Evolutionary conservation across 352 stramenopile genomes (phyloP), one percentile per base, ranked within the genome.

Genomic region (Phytophthora hibernalis): DNA sequence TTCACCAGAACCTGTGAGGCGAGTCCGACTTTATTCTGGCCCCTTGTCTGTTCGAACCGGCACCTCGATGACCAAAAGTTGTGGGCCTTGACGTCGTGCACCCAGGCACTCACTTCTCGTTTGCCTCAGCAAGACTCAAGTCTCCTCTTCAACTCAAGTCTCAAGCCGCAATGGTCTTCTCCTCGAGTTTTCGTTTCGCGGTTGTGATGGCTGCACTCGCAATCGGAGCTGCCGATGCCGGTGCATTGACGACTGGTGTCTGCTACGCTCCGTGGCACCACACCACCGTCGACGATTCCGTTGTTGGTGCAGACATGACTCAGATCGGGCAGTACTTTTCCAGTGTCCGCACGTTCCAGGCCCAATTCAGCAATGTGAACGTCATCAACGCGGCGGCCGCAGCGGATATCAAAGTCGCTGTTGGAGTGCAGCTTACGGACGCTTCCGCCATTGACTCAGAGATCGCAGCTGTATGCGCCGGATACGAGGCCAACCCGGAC

Each of bases 251-350:
- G 22, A 64, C 53, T 12, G 82, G 84, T 43, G 67, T 91, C 16
- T 90, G 80, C 77, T 92, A 92, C 75, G 76, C 74, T 38, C 76
- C 82, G 40, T 92, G 84, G 83, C 81, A 92, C 63, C 83, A 92
- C 72, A 44, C 5, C n/a, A 50, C 37, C 2, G 82, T 92, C 18
- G 64, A 72, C 26, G 18, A 26, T 4, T 51, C 65, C 1, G 70
- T 86, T 8, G 50, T 88, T 31, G 52, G 42, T 18, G 53, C 61
- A 10, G 80, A 88, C 54, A 71, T 88, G 43, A 48, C 53, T 5
- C 49, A 83, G 52, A 69, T 86, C 35, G 66, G 44, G 13, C 54
- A 83, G 57, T 77, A 83, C 49, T 94, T 93, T 45, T 76, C 72
- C 2, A 76, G 72, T 54, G 67, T 95, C 24, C 87, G 87, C 54